These are phyloP conservation scores for Euphorbia peplus DNA, from an alignment of 345 rosid genomes.

Conservation along the genomic window DNA sequence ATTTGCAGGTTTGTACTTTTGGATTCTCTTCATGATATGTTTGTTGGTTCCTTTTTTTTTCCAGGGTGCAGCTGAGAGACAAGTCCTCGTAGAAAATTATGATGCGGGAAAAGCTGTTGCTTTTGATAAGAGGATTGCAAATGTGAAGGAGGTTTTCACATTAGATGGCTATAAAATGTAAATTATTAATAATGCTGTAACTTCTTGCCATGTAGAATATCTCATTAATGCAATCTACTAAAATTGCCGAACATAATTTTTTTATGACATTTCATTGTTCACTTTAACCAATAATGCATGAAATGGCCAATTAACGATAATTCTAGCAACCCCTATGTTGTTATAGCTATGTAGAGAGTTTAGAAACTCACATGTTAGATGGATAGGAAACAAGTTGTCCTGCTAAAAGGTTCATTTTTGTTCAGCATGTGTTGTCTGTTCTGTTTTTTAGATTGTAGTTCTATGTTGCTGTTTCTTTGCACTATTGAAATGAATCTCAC, in stretches of 20 bases:
- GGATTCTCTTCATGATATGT: background rate
- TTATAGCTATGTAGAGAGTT: background rate
- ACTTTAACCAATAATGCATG: background rate
- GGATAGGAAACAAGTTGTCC: background rate
- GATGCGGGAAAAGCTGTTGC: constrained; percentile 75
- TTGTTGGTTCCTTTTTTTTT: constrained; percentile 6
- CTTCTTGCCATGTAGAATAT: background rate
- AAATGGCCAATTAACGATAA: constrained; percentile 1
- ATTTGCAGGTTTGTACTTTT: background rate
- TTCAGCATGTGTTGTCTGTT: background rate
- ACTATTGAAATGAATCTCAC: background rate
- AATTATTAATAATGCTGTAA: constrained; percentile 16
- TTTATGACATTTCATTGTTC: background rate
- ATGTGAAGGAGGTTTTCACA: constrained; percentile 83
- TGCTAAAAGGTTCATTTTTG: background rate
- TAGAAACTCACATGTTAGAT: background rate
- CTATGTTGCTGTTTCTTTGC: background rate
- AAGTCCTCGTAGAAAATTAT: constrained; percentile 88
- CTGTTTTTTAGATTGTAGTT: background rate
- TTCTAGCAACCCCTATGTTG: background rate
- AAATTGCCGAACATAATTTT: background rate
- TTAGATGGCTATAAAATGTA: constrained; percentile 86
- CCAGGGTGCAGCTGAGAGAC: constrained; percentile 82
- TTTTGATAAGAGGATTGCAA: constrained; percentile 65
- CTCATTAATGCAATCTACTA: background rate